Base-by-base conservation (phyloP, 805 yeast species). In the Wickerhamomyces tratensis region DNA sequence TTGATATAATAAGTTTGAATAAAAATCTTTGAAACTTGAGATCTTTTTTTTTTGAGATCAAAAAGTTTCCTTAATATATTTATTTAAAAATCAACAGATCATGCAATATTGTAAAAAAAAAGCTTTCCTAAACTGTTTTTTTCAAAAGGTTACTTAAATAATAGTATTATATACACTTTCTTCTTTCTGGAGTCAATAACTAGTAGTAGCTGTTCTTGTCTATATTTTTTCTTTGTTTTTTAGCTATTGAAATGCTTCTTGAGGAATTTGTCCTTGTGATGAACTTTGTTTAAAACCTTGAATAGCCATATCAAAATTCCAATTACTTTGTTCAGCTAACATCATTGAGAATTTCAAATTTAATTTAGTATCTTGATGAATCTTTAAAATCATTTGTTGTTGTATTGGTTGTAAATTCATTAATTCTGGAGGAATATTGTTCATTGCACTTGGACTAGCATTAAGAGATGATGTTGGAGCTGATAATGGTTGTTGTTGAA, bases 281-380 rank as follows among this genome's bases (percentile, higher is more conserved):
- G 50, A 56, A 33, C 86, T 82, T 50, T 74, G 78, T 50, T 77
- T 74, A 63, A 91, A 91, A 43, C 85, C 80, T 37, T 70, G 71
- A 12, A 77, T 65, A 27, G 96, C 89, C 41, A 67, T 71, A 27
- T 76, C 78, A 51, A 77, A 80, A 59, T 85, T 82, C 89, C 94
- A 89, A 42, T 76, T 72, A 54, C 95, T 86, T 60, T 88, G 96
- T 58, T 87, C 88, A 44, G 88, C 82, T 35, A 93, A 71, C 84
- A 89, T 76, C 27, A 79, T 64, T 0, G 91, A 85, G 59, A 79
- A 89, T 52, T 85, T 84, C n/a, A 84, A 68, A 50, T 75, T 88
- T 50, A 89, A 67, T 39, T 79, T 77, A 0, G 97, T 89, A 48
- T 82, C 86, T 27, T 72, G 59, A 63, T 82, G 76, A 25, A 91